Base-by-base conservation (phyloP, 2,329 filamentous ascomycete genomes). In the Fusarium sp. region DNA sequence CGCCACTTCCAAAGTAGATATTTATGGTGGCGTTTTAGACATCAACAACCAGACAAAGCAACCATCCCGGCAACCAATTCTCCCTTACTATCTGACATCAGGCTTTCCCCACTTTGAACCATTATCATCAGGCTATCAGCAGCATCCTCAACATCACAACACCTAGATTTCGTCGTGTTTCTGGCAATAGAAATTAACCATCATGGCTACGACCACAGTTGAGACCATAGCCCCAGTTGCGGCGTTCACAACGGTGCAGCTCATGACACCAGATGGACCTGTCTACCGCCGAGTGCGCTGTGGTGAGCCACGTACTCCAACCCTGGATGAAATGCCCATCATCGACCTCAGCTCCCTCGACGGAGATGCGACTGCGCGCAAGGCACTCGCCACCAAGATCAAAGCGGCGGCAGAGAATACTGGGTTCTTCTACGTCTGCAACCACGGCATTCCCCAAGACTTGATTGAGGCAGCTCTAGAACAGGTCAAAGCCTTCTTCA, bases 211-310 rank as follows among this genome's bases (percentile, higher is more conserved):
- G 0, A 56, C 40, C 7, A 48, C 30, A 14, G 7, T 48, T 4
- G 33, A 64, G 3, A 20, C 23, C 3, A 17, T 33, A 14, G 27
- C 40, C 9, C 27, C 46, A 6, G 11, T n/a, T 20, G 17, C 38
- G 12, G 20, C 32, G 23, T 64, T 26, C 2, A 64, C 61, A 37
- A 64, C 61, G 3, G 58, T 64, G 6, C 61, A 64, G 27, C 35
- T 64, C 5, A 17, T 64, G 17, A 64, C 61, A 32, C 61, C 61
- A 0, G 11, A 64, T 35, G 61, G 61, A 2, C 58, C 35, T 20
- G 61, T 64, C 37, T 55, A 27, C 35, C 58, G 61, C 3, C 61
- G 61, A n/a, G 61, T 64, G 8, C 61, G 61, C 6, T 41, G 61
- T 11, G 61, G 61, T 23, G 20, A 40, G 1, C 61, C 58, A 53